phyloP scores from a whole-genome alignment of 768 basidiomycete species.

The Sarcodon sp. region DNA sequence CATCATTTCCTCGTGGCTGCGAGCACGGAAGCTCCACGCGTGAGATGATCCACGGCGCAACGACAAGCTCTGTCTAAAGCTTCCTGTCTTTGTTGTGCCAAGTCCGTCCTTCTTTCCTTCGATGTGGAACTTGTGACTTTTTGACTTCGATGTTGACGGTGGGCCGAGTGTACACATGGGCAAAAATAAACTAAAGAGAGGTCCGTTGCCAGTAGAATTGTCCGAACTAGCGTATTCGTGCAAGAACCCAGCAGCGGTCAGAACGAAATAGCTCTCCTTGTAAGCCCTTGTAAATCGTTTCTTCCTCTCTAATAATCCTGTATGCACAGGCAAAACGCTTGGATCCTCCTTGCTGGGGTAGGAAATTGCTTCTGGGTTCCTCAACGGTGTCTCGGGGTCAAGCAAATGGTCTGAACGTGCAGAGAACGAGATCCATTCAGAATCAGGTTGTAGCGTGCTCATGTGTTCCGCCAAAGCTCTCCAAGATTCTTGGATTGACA shows the following conservation, averaged over 20 bases:
- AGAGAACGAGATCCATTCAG: slow-evolving; percentile 94
- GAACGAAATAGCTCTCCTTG: slow-evolving; percentile 79
- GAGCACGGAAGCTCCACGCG: slow-evolving; percentile 84
- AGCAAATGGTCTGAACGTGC: slow-evolving; percentile 90
- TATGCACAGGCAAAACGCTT: slow-evolving; percentile 73
- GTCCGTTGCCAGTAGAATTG: slow-evolving; percentile 41
- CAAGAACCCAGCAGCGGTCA: slow-evolving; percentile 92
- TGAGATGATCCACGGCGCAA: slow-evolving; percentile 20
- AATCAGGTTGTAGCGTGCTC: slow-evolving; percentile 68
- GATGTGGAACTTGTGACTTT: slow-evolving; percentile 93
- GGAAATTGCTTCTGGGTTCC: slow-evolving; percentile 60
- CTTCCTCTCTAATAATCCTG: slow-evolving; percentile 88
- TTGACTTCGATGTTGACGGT: slow-evolving; percentile 51
- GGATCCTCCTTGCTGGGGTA: slow-evolving; percentile 93
- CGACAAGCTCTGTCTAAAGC: slow-evolving; percentile 23
- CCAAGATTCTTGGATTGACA: slow-evolving; percentile 65
- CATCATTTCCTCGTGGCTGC: slow-evolving; percentile 96
- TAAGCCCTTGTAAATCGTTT: slow-evolving; percentile 86
- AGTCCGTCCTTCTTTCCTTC: slow-evolving; percentile 80
- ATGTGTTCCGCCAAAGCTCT: slow-evolving; percentile 58
- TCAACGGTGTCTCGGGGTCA: slow-evolving; percentile 91
- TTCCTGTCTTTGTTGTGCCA: slow-evolving; percentile 49
- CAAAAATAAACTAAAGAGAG: slow-evolving; percentile 81
- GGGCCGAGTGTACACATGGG: slow-evolving; percentile 95
- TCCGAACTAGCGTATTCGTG: slow-evolving; percentile 84